phyloP scores from a whole-genome alignment of 1,284 basidiomycete species.

The Cryptococcus depauperatus region DNA sequence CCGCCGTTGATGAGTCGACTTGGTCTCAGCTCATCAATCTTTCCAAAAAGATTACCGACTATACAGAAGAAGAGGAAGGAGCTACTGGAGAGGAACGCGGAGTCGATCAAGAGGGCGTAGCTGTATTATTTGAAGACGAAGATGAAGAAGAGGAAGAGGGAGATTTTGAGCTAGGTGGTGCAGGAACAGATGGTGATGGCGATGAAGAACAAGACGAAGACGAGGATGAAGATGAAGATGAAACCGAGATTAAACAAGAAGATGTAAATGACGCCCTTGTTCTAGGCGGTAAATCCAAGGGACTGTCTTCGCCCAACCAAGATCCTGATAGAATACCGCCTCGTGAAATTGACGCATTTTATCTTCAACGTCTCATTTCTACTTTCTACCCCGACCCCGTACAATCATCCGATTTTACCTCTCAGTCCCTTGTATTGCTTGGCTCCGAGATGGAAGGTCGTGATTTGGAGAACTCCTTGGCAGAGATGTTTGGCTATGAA shows the following conservation, averaged over 20 bases:
- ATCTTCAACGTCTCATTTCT: conserved; percentile 91
- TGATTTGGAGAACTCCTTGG: conserved; percentile 93
- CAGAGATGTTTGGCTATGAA: conserved; percentile 94
- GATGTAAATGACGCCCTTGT: conserved; percentile 52
- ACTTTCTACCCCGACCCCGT: conserved; percentile 88
- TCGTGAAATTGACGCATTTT: conserved; percentile 91
- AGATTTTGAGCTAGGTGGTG: conserved; percentile 56
- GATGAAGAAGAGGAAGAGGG: conserved; percentile 79
- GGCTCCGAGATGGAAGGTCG: conserved; percentile 81
- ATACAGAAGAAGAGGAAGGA: conserved; percentile 74
- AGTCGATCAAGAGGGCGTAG: conserved; percentile 70
- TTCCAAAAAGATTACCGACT: conserved; percentile 95
- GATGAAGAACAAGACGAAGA: conserved; percentile 67
- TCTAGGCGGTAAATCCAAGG: conserved; percentile 52
- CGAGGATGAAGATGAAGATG: conserved; percentile 49
- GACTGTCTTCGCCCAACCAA: conserved; percentile 15
- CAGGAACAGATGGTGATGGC: conserved; percentile 53
- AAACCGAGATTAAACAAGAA: conserved; percentile 40
- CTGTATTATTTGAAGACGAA: conserved; percentile 93
- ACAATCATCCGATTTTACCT: conserved; percentile 85
- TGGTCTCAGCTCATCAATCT: conserved; percentile 83
- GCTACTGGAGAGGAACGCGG: conserved; percentile 58
- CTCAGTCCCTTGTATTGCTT: conserved; percentile 76
- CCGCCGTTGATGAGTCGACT: conserved; percentile 57
- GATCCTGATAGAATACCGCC: conserved; percentile 68